phyloP scores from a whole-genome alignment of 208 protist genomes.

The Herpetomonas muscarum region DNA sequence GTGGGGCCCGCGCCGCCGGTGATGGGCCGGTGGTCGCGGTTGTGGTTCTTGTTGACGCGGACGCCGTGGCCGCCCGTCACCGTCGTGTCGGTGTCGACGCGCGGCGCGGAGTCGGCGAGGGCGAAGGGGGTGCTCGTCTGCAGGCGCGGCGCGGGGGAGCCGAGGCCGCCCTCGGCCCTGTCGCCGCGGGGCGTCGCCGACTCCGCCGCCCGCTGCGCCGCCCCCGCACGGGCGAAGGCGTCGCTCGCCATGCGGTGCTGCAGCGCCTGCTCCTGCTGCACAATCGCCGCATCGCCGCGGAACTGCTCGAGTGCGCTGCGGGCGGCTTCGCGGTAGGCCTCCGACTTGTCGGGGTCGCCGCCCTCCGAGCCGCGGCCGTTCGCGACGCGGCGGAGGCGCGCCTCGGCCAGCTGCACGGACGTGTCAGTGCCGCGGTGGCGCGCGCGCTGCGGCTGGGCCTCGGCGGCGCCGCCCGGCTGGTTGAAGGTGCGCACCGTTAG shows the following conservation, averaged over 20 bases:
- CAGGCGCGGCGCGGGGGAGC: constrained; percentile 19
- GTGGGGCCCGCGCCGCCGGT: constrained; percentile 7
- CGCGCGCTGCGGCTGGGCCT: constrained; percentile 13
- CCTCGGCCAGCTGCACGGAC: constrained; percentile 49
- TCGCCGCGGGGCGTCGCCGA: background rate
- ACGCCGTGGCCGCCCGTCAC: constrained; percentile 13
- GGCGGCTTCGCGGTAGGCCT: constrained; percentile 20
- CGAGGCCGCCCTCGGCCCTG: constrained; percentile 24
- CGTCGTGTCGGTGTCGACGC: constrained; percentile 26
- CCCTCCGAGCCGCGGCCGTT: constrained; percentile 4
- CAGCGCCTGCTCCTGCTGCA: constrained; percentile 43
- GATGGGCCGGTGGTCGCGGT: constrained; percentile 21
- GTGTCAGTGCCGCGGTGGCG: constrained; percentile 17
- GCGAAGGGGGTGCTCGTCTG: constrained; percentile 52
- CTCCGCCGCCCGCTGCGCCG: constrained; percentile 20
- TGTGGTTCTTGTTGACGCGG: constrained; percentile 30
- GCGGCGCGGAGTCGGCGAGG: constrained; percentile 31
- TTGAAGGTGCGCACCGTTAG: constrained; percentile 29
- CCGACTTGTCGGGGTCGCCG: constrained; percentile 20
- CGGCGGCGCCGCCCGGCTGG: constrained; percentile 8
- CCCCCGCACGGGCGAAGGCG: constrained; percentile 39
- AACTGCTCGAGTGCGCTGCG: constrained; percentile 23
- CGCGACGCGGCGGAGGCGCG: constrained; percentile 38
- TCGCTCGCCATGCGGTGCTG: constrained; percentile 33
- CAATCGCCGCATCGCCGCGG: constrained; percentile 40